These are phyloP conservation scores for Solanum pennellii DNA, from an alignment of 257 asterid genomes.

Conservation along the genomic window DNA sequence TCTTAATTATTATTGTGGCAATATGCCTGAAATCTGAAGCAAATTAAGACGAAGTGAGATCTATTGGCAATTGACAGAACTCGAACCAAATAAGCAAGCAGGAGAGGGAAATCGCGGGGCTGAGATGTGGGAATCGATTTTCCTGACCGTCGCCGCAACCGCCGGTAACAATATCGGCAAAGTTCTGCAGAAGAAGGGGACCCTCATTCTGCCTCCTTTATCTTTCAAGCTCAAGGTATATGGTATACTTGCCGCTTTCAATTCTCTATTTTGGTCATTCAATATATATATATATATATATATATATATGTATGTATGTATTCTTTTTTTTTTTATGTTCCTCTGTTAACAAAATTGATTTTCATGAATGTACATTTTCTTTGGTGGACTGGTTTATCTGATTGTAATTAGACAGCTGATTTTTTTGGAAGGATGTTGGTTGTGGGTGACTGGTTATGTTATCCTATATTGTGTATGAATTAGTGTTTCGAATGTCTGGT, in stretches of 20 bases:
- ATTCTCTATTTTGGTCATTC: not conserved
- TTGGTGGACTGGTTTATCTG: not conserved
- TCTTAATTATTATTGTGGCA: not conserved
- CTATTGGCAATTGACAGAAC: not conserved
- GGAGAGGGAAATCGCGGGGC: not conserved
- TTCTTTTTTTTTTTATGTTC: not conserved
- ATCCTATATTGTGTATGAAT: not conserved
- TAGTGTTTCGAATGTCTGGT: not conserved
- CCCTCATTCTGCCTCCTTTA: conserved; percentile 95
- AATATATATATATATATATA: too few relatives aligned
- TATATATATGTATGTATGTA: too few relatives aligned
- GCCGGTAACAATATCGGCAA: conserved; percentile 99
- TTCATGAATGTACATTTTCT: not conserved
- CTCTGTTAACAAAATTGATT: not conserved
- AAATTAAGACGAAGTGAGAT: not conserved
- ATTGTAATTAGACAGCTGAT: not conserved
- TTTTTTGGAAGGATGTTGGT: too few relatives aligned
- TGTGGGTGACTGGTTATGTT: not conserved
- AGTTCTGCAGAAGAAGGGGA: conserved; percentile 97
- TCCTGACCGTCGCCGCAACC: conserved; percentile 87
- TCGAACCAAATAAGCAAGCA: not conserved
- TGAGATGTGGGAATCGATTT: conserved; percentile 89
- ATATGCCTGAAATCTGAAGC: not conserved
- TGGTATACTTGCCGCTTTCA: not conserved
- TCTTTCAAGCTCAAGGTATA: conserved; percentile 93